Evolutionary conservation across 805 yeast species (phyloP), one percentile per base, ranked within the genome.

Genomic region (Yamadazyma akitaensis): DNA sequence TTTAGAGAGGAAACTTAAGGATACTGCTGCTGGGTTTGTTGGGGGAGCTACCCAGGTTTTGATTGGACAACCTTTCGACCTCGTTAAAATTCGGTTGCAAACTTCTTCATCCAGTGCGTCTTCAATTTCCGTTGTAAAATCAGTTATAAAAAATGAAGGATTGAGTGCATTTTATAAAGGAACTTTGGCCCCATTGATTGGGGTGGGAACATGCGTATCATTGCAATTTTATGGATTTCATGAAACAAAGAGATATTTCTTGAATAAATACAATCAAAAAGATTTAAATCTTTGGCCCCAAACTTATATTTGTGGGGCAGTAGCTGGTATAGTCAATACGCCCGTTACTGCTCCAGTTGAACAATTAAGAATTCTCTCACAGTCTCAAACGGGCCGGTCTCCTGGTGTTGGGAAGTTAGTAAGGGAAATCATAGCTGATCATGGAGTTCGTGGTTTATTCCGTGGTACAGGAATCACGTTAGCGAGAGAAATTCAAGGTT

Each of bases 211-310:
- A 1, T 82, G 88, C 66, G 88, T 82, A 7, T 80, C 85, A 2
- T 64, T 82, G 28, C 88, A 82, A 56, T 83, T 82, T 60, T 83
- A 82, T 55, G 87, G 88, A 1, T 85, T 82, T 56, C 86, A 81
- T 57, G 88, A 82, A 57, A 73, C 85, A 31, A 80, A 79, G 56
- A 67, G 92, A 48, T 85, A 79, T 58, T 52, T 82, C 18, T 57
- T 76, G 45, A 62, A 62, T 6, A 61, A 64, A 5, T 56, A 63
- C 31, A 53, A 57, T 5, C 53, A 53, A 24, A 48, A 49, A 18
- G 65, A 64, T 25, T 61, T 82, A 45, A 75, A 74, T 40, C 65
- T 76, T 36, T 71, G 76, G 75, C 76, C 79, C 2, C 84, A 83
- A 49, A 76, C 80, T 18, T 82, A 81, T 56, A 45, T 77, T 18